Conservation (phyloP, 2,329 filamentous ascomycete species). For the Exophiala oligosperma region DNA sequence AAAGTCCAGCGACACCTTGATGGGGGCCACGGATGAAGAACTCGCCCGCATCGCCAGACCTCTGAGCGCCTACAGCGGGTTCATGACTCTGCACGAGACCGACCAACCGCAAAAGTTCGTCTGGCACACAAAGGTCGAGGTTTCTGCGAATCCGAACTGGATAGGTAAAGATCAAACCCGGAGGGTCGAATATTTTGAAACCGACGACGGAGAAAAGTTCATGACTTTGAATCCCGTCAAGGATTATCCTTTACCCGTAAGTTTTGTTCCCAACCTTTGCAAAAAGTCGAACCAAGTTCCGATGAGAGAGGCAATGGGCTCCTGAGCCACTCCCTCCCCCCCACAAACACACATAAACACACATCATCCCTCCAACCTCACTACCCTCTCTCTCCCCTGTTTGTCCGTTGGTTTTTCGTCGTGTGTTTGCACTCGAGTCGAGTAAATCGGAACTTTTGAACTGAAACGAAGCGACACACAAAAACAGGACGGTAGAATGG, state of each 20-base stretch:
- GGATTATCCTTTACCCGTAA: slow-evolving; percentile 16
- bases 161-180: slow-evolving; percentile 19
- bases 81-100: slow-evolving; percentile 12
- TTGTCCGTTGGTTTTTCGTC: background rate
- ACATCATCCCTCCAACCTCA: too few species aligned
- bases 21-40: slow-evolving; percentile 14
- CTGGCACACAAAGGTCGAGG: slow-evolving; percentile 21
- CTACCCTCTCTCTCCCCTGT: background rate
- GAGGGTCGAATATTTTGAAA: slow-evolving; percentile 1
- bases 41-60: slow-evolving; percentile 10
- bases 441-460: background rate
- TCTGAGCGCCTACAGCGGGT: slow-evolving; percentile 15
- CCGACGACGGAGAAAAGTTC: slow-evolving; percentile 2
- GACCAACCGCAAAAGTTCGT: slow-evolving; percentile 8
- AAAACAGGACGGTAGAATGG: slow-evolving; percentile 15
- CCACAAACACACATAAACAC: too few species aligned
- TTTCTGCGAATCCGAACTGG: slow-evolving; percentile 19
- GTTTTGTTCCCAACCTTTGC: background rate
- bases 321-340: too few species aligned
- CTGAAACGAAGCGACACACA: background rate
- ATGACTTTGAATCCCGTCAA: slow-evolving; percentile 18
- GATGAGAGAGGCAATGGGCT: too few species aligned
- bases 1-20: slow-evolving; percentile 3
- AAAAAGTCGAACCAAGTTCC: too few species aligned
- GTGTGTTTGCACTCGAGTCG: too few species aligned